Percentiles rank a stretch among this genome's conserved stretches.
phyloP scores from a whole-genome alignment of 352 stramenopile genomes.

The Thalassiosira mediterranea region DNA sequence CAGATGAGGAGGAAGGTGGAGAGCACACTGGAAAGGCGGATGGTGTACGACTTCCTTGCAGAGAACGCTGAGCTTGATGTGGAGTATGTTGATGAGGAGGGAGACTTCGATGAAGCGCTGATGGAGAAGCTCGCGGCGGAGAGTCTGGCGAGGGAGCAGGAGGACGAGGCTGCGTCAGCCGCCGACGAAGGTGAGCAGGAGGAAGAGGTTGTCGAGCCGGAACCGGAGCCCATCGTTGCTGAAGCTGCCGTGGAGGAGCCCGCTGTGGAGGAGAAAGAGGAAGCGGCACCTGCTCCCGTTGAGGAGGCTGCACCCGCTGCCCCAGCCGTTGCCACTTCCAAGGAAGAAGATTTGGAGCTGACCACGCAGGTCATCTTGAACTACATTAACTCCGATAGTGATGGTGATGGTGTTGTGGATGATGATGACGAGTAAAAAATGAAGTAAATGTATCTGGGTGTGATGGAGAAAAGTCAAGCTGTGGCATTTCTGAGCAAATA shows the following conservation, averaged over 20 bases:
- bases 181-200: conserved; percentile 35
- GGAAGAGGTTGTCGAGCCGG: conserved; percentile 35
- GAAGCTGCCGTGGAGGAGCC: conserved; percentile 25
- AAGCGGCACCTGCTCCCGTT: background rate
- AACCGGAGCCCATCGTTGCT: conserved; percentile 8
- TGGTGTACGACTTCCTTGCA: conserved; percentile 84
- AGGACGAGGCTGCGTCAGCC: conserved; percentile 21
- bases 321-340: conserved; percentile 18
- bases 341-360: conserved; percentile 43
- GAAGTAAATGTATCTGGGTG: too few species aligned
- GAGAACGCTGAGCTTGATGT: conserved; percentile 74
- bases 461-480: too few species aligned
- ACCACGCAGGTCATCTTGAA: conserved; percentile 43
- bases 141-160: conserved; percentile 60
- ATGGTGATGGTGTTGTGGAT: conserved; percentile 30
- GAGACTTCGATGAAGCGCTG: conserved; percentile 77
- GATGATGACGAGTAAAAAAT: conserved; percentile 34
- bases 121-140: conserved; percentile 80
- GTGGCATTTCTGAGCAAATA: too few species aligned
- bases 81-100: conserved; percentile 57
- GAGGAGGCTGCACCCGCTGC: background rate
- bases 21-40: conserved; percentile 78
- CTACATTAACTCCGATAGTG: conserved; percentile 18
- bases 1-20: conserved; percentile 77
- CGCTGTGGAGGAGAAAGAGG: conserved; percentile 14